Conservation (phyloP, 2,329 filamentous ascomycete genomes). For the Sporothrix inflata region DNA sequence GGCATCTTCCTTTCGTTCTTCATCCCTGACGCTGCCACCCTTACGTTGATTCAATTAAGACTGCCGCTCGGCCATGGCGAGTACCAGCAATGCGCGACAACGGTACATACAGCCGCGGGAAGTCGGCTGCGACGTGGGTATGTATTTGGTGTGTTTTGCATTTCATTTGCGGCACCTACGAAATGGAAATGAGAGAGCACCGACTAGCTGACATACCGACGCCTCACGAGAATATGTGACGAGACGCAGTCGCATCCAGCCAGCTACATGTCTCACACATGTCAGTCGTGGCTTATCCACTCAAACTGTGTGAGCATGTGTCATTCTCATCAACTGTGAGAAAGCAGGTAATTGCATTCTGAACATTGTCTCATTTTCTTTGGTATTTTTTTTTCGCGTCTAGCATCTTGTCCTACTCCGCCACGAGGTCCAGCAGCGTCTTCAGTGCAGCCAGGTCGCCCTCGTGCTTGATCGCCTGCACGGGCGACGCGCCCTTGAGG, state of each 20-base stretch:
- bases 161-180: no score
- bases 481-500: neutral
- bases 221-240: conserved; percentile 6
- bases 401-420: neutral
- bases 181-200: no score
- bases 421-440: conserved; percentile 12
- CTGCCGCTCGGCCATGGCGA: neutral
- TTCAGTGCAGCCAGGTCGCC: conserved; percentile 7
- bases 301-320: neutral
- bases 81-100: neutral
- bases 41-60: neutral
- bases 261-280: conserved; percentile 17
- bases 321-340: neutral
- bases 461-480: conserved; percentile 11
- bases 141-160: neutral
- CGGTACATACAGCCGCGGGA: conserved; percentile 11
- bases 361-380: neutral
- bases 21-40: neutral
- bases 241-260: neutral
- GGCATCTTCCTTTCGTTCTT: neutral
- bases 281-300: conserved; percentile 4
- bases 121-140: conserved; percentile 1
- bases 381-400: neutral
- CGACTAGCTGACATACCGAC: neutral
- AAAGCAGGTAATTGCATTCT: neutral